Base-by-base conservation (phyloP, 2,329 filamentous ascomycete genomes). In the Trichoderma sp. region DNA sequence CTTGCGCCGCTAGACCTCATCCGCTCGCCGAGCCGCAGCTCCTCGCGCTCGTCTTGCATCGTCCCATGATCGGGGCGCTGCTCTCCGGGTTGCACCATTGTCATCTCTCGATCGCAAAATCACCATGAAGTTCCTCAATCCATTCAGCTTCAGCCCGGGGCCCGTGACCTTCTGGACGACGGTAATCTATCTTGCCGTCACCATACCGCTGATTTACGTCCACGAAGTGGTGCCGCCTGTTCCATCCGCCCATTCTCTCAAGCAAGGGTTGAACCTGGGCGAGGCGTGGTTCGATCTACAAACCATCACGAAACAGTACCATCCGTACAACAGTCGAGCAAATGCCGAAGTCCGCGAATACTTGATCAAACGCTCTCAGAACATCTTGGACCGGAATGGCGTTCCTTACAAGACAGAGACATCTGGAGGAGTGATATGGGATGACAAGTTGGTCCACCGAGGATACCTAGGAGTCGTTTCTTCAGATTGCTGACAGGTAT, bases 241-340 rank as follows among this genome's bases (percentile, higher is more conserved):
- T 64, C 91, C 93, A 0, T 82, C 79, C 3, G 84, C 85, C 68
- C 73, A 75, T 82, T 11, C 83, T 83, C 6, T 87, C 78, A 84
- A 76, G 36, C 75, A 75, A 9, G 94, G 94, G 21, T 83, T 97
- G 77, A 93, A 97, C 77, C 83, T 98, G 68, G 92, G 91, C 3
- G 90, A 97, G 82, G 94, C 95, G 47, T 98, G 95, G 95, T 82
- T 86, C 14, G 95, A 98, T 79, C 85, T 99, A 36, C 89, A 94
- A 73, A 84, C 86, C 70, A 86, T 99, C 63, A 95, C 92, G 39
- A 86, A 86, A 74, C 86, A 86, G 1, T 96, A 92, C 79, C 96
- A 97, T 79, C 95, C 96, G 0, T 97, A 93, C 84, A 98, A 97
- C 82, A 95, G 92, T 75, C 91, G 86, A 72, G 86, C 89, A 73